Conservation (phyloP, 352 stramenopile species). For the Phytophthora macrochlamydospora region DNA sequence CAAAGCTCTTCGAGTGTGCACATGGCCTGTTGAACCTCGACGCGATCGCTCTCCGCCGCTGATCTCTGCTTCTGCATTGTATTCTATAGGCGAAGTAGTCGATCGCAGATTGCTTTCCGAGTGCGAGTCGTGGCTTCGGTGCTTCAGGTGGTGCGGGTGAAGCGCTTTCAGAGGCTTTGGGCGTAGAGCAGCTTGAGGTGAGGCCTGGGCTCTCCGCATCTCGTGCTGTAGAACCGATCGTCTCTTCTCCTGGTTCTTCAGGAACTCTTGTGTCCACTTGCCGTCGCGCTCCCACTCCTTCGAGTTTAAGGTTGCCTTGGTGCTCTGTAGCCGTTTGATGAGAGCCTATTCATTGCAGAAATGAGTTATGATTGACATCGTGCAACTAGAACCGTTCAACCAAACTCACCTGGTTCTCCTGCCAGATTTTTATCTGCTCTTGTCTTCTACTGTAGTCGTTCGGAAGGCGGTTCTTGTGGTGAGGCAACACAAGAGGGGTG, state of each 20-base stretch:
- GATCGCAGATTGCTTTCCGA: constrained; percentile 11
- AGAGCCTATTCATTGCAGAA: constrained; percentile 33
- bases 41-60: constrained; percentile 8
- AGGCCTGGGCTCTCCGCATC: constrained; percentile 46
- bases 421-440: constrained; percentile 73
- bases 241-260: constrained; percentile 61
- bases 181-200: constrained; percentile 44
- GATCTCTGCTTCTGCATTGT: constrained; percentile 1
- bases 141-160: constrained; percentile 15
- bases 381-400: background rate
- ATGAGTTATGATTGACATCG: constrained; percentile 1
- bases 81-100: background rate
- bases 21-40: constrained; percentile 19
- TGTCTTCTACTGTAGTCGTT: constrained; percentile 71
- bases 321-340: constrained; percentile 61
- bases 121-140: constrained; percentile 4
- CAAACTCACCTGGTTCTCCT: constrained; percentile 65
- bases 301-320: constrained; percentile 66
- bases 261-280: constrained; percentile 74
- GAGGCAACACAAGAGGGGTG: constrained; percentile 13
- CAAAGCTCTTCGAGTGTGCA: constrained; percentile 3
- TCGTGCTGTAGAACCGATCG: constrained; percentile 61
- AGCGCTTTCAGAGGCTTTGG: constrained; percentile 33
- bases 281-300: constrained; percentile 79
- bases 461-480: constrained; percentile 19